These are phyloP conservation scores for Aquanectria penicillioides DNA, from an alignment of 2,329 filamentous ascomycete species.

Conservation along the genomic window DNA sequence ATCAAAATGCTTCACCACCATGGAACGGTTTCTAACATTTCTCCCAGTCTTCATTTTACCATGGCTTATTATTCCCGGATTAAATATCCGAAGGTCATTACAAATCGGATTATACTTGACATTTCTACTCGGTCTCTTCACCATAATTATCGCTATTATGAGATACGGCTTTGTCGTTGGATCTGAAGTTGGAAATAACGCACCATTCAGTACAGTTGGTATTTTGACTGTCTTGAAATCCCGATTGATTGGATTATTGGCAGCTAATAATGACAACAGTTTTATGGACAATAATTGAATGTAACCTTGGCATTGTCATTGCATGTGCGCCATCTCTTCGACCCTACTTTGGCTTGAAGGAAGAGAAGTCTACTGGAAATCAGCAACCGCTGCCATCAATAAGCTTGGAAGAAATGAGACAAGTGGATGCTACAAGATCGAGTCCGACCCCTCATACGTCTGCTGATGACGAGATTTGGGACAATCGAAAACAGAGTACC, in stretches of 20 bases:
- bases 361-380: neutral
- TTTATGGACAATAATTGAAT: neutral
- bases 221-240: neutral
- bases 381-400: neutral
- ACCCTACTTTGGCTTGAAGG: neutral
- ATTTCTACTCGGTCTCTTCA: conserved; percentile 22
- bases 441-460: too few relatives aligned
- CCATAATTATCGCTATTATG: conserved; percentile 8
- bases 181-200: neutral
- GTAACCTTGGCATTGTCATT: neutral
- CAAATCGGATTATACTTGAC: conserved; percentile 22
- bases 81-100: conserved; percentile 7
- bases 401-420: too few relatives aligned
- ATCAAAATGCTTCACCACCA: accelerated
- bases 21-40: accelerated
- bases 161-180: neutral
- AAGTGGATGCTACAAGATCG: too few relatives aligned
- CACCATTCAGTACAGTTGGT: neutral
- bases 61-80: conserved; percentile 23
- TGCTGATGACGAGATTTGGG: neutral
- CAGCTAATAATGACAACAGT: neutral
- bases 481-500: neutral
- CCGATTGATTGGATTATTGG: too few relatives aligned
- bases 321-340: neutral
- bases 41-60: conserved; percentile 26